These are phyloP conservation scores for Pseudocercospora crystallina DNA, from an alignment of 2,329 filamentous ascomycete genomes.

Conservation along the genomic window DNA sequence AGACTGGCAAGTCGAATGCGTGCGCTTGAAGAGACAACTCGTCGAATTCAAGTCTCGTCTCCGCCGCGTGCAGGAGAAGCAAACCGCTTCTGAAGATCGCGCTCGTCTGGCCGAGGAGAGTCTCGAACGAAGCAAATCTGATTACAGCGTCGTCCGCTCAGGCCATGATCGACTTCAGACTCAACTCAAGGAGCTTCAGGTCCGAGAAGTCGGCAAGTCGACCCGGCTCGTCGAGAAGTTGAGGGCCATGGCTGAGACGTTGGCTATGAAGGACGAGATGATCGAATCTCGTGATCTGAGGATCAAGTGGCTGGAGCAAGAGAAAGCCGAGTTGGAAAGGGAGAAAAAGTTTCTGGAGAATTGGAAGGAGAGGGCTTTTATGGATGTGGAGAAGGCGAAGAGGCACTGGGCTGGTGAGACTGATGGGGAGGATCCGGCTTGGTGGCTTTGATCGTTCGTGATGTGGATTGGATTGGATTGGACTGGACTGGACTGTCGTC, in stretches of 20 bases:
- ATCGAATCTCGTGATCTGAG: slow-evolving; percentile 7
- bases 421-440: neutral
- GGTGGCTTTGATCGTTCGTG: slow-evolving; percentile 1
- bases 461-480: too few relatives aligned
- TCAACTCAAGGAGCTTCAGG: slow-evolving; percentile 4
- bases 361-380: slow-evolving; percentile 6
- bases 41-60: slow-evolving; percentile 2
- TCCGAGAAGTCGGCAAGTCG: too few relatives aligned
- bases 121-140: slow-evolving; percentile 2
- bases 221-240: neutral
- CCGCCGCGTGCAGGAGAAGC: slow-evolving; percentile 1
- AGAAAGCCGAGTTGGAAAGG: slow-evolving; percentile 10
- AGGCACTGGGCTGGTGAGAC: neutral
- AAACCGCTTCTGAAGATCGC: neutral
- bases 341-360: slow-evolving; percentile 13
- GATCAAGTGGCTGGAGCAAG: slow-evolving; percentile 11
- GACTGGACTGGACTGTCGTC: too few relatives aligned
- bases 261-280: slow-evolving; percentile 9
- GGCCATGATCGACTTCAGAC: slow-evolving; percentile 5
- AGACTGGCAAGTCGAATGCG: slow-evolving; percentile 12
- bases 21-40: slow-evolving; percentile 6
- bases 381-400: slow-evolving; percentile 1
- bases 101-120: neutral
- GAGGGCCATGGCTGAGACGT: slow-evolving; percentile 5
- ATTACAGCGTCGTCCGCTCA: slow-evolving; percentile 1